These are phyloP conservation scores for Acanthamoeba royreba DNA, from an alignment of 208 protist species.

Conservation along the genomic window DNA sequence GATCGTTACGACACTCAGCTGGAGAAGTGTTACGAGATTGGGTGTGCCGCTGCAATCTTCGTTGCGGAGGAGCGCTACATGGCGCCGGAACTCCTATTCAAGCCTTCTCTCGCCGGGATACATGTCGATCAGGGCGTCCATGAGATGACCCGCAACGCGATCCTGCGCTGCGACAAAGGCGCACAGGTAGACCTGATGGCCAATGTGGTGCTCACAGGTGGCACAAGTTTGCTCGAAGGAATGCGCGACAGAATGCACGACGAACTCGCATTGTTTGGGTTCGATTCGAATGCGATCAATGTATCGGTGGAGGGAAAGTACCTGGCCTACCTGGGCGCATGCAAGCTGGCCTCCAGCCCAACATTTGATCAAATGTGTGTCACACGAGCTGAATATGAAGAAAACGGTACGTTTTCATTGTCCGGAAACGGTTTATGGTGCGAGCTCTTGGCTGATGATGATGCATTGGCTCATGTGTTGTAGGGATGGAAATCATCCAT, in stretches of 20 bases:
- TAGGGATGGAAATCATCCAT: no score
- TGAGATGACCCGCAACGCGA: constrained; percentile 73
- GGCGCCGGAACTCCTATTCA: constrained; percentile 85
- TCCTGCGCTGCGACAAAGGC: constrained; percentile 82
- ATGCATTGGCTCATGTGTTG: no score
- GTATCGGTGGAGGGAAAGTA: neutral
- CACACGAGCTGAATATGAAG: constrained; percentile 97
- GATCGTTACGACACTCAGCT: constrained; percentile 53
- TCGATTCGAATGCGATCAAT: constrained; percentile 81
- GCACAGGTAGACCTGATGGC: constrained; percentile 89
- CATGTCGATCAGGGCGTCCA: constrained; percentile 32
- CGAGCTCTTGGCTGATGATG: no score
- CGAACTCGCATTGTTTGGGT: constrained; percentile 89
- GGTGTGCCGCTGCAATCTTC: neutral
- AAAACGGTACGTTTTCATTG: constrained; percentile 92
- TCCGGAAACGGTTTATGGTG: no score
- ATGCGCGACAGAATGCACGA: constrained; percentile 94
- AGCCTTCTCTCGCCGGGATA: constrained; percentile 74
- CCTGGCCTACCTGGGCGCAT: neutral
- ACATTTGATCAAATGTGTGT: constrained; percentile 97
- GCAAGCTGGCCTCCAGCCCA: neutral
- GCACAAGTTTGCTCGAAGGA: constrained; percentile 93
- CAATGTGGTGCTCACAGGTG: constrained; percentile 92
- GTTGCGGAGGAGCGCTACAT: neutral
- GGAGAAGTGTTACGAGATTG: neutral